Base-by-base conservation (phyloP, 1,284 basidiomycete genomes). In the Rhodotorula sp. region DNA sequence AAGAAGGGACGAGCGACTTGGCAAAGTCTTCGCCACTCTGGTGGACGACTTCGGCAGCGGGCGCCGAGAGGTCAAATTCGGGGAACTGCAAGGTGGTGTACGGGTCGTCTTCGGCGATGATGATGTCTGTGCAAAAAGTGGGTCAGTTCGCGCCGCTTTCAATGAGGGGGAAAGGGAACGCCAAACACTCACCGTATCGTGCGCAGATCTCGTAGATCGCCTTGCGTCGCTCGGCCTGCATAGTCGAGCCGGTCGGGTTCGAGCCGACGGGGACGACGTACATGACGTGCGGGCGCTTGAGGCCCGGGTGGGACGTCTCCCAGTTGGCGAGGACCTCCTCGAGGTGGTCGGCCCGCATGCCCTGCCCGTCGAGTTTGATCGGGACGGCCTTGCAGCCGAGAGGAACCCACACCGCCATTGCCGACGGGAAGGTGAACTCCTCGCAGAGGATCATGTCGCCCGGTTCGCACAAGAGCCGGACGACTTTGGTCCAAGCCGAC, bases 121-220 rank as follows among this genome's bases (percentile, higher is more conserved):
- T 58, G 7, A 58, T 74, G 87, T 89, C 89, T 68, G 66, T 12
- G 39, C 10, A 54, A 1, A 3, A 0, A 23, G 29, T 23, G 47
- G 4, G 18, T 48, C 47, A 26, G 26, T 21, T 39, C 23, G 20
- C 56, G 48, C 12, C 26, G 39, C 12, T 43, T 12, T 43, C 8
- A 8, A 43, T 23, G 31, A 21, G 23, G 49, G 48, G 7, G 21
- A 20, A 18, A 34, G 29, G 23, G 51, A 8, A 43, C 34, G 3
- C 20, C 29, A 29, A 15, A 12, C 5, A 48, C 65, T 5, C 15
- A 67, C 65, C 67, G 80, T 87, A 92, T 81, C 91, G 88, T 58
- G 88, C 86, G 74, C 89, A 91, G 67, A 92, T 83, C 51, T 87
- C 86, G 80, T 93, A 93, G 67, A 93, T 89, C 67, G 87, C 87